Conservation (phyloP, 2,329 filamentous ascomycete species). For the Xylariaceae sp. region DNA sequence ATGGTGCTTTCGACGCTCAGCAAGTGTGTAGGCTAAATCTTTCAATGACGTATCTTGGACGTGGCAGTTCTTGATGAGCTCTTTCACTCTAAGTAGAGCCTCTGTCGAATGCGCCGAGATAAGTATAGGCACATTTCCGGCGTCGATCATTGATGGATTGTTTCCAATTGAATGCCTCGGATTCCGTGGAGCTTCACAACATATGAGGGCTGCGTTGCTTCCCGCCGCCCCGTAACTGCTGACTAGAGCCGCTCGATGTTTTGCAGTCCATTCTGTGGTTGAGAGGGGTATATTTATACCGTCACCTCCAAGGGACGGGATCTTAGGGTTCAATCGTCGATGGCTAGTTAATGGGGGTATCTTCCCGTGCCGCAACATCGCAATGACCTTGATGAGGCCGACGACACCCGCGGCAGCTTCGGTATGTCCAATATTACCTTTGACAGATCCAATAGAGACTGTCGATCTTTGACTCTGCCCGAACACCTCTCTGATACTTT, state of each 20-base stretch:
- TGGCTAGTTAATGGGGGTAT: neutral
- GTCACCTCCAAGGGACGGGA: neutral
- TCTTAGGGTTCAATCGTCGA: neutral
- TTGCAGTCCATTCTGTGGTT: conserved; percentile 18
- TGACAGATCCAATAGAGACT: neutral
- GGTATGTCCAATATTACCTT: neutral
- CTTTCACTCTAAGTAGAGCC: neutral
- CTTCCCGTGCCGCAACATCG: neutral
- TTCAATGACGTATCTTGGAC: neutral
- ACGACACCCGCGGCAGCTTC: neutral
- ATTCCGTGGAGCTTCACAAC: conserved; percentile 17
- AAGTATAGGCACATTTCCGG: neutral
- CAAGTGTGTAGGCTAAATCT: neutral
- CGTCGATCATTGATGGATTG: neutral
- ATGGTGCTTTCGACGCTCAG: neutral
- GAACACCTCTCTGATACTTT: neutral
- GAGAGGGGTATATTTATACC: neutral
- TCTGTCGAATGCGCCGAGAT: neutral
- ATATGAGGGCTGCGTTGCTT: conserved; percentile 31
- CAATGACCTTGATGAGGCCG: neutral
- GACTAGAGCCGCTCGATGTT: conserved; percentile 26
- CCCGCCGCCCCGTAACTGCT: conserved; percentile 39
- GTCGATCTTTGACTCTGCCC: neutral
- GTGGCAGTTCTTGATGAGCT: neutral
- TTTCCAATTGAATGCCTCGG: no score